These are phyloP conservation scores for Phaeophleospora eucalypticola DNA, from an alignment of 2,329 filamentous ascomycete species.

Conservation along the genomic window DNA sequence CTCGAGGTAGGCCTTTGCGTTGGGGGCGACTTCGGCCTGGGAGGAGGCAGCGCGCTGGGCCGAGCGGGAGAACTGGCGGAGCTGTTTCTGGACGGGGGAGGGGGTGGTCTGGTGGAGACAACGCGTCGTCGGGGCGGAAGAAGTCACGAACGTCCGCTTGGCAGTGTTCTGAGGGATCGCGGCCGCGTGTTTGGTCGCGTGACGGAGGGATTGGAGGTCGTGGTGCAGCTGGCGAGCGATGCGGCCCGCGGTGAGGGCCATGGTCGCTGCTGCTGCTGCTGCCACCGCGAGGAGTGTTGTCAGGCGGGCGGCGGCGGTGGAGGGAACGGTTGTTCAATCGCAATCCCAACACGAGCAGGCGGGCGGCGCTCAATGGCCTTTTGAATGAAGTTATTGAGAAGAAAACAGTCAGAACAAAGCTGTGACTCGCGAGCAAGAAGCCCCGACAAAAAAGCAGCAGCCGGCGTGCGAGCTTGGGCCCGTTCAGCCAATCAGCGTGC, in stretches of 20 bases:
- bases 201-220: slow-evolving; percentile 25
- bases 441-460: no score
- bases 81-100: slow-evolving; percentile 12
- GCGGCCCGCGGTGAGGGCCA: slow-evolving; percentile 32
- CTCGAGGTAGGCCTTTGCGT: slow-evolving; percentile 80
- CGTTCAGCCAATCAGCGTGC: no score
- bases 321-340: no score
- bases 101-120: slow-evolving; percentile 15
- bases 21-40: slow-evolving; percentile 65
- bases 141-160: slow-evolving; percentile 29
- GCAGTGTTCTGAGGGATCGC: slow-evolving; percentile 19
- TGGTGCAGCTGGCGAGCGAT: slow-evolving; percentile 30
- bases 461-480: no score
- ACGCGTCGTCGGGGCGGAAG: slow-evolving; percentile 10
- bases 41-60: slow-evolving; percentile 24
- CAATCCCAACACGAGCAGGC: no score
- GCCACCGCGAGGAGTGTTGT: neutral
- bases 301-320: no score
- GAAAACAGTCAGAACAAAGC: no score
- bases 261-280: slow-evolving; percentile 6
- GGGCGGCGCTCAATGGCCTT: no score
- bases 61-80: slow-evolving; percentile 26
- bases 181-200: slow-evolving; percentile 22
- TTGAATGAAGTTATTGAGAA: no score
- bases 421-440: no score